Evolutionary conservation across 192 early-diverging fungal genomes (phyloP).

Genomic region (Borealophlyctis nickersoniae): DNA sequence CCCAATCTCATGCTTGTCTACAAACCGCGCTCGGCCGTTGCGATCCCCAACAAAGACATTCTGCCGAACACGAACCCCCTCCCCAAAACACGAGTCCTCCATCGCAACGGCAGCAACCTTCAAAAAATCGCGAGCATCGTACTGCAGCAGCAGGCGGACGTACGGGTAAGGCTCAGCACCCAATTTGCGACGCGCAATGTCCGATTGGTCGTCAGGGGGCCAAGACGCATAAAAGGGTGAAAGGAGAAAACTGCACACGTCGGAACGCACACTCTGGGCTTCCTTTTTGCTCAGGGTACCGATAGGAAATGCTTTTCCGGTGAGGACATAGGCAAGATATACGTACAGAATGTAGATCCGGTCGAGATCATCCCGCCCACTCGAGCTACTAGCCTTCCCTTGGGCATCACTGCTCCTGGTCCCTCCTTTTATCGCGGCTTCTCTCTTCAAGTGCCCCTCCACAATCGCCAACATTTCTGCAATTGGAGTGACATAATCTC

Average conservation of each 20-base stretch:
- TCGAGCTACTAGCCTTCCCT: not conserved
- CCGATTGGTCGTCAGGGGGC: constrained; percentile 25
- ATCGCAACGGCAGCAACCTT: constrained; percentile 31
- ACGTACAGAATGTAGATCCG: constrained; percentile 44
- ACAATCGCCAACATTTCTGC: constrained; percentile 31
- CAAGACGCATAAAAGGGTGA: constrained; percentile 27
- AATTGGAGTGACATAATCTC: constrained; percentile 45
- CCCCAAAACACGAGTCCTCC: constrained; percentile 27
- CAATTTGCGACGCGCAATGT: not conserved
- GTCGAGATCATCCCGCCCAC: constrained; percentile 5
- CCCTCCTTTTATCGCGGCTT: too few relatives aligned
- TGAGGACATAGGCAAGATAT: constrained; percentile 46
- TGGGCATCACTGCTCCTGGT: too few relatives aligned
- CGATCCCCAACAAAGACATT: constrained; percentile 27
- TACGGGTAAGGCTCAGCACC: constrained; percentile 49
- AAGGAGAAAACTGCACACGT: constrained; percentile 46
- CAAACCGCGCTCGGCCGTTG: constrained; percentile 27
- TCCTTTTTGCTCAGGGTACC: constrained; percentile 30
- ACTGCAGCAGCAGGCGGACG: constrained; percentile 34
- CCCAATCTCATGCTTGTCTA: constrained; percentile 32
- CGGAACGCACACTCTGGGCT: constrained; percentile 25
- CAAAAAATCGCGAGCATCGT: constrained; percentile 42
- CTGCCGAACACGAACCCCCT: constrained; percentile 33
- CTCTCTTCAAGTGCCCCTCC: constrained; percentile 2
- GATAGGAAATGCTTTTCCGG: constrained; percentile 52